Percentiles rank a stretch among this genome's conserved stretches.
Conservation (phyloP, 768 basidiomycete genomes). For the Holtermannia corniformis region DNA sequence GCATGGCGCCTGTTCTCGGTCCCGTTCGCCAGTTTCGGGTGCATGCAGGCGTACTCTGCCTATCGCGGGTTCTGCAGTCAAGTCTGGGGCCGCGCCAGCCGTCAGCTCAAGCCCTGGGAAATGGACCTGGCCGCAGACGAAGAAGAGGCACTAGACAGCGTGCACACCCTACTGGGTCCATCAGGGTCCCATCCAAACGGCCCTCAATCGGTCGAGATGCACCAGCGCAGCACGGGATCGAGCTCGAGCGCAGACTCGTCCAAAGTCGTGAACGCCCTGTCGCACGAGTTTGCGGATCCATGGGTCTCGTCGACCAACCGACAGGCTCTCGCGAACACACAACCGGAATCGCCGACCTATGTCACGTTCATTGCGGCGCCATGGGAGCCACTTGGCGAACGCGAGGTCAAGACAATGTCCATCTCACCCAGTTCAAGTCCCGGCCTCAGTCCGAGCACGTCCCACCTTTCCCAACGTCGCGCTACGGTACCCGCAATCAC, state of each 20-base stretch:
- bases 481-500: not conserved
- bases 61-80: conserved; percentile 33
- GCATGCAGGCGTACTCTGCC: conserved; percentile 30
- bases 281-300: not conserved
- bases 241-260: conserved; percentile 1
- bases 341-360: not conserved
- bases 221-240: conserved; percentile 1
- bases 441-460: not conserved
- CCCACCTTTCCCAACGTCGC: not conserved
- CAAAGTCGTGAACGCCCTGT: not conserved
- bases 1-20: conserved; percentile 21
- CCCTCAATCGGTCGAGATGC: not conserved
- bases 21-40: conserved; percentile 27
- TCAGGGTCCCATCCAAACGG: too few relatives aligned
- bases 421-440: not conserved
- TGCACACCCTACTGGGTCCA: not conserved
- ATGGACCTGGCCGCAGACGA: conserved; percentile 25
- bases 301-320: too few relatives aligned
- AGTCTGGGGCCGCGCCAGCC: conserved; percentile 24
- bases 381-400: not conserved
- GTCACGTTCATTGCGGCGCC: not conserved
- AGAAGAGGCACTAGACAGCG: not conserved
- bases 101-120: conserved; percentile 35
- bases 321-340: too few relatives aligned
- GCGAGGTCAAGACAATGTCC: too few relatives aligned